phyloP scores from a whole-genome alignment of 2,329 filamentous ascomycete genomes.

The Arthroderma sp. region DNA sequence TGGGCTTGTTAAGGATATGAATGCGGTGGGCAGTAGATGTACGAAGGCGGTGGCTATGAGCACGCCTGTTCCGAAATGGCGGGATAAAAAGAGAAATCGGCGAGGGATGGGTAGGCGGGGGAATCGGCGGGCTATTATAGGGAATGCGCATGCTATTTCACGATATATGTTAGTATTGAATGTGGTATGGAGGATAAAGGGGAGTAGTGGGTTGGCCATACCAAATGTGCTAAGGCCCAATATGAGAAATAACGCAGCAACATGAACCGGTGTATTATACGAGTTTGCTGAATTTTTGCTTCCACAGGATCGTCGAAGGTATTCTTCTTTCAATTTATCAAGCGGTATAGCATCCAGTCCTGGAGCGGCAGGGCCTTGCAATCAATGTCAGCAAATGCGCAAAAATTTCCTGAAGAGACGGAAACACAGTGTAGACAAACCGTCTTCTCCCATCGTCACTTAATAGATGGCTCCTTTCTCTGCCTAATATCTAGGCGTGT shows the following conservation, averaged over 20 bases:
- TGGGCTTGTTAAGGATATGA: conserved; percentile 48
- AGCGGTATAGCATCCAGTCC: conserved; percentile 24
- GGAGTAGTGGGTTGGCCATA: conserved; percentile 16
- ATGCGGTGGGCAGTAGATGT: conserved; percentile 52
- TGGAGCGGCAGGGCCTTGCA: background rate
- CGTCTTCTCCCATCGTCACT: background rate
- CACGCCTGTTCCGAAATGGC: conserved; percentile 48
- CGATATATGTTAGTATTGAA: conserved; percentile 1
- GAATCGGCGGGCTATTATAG: conserved; percentile 47
- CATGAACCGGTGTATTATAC: conserved; percentile 57
- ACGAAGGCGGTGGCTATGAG: conserved; percentile 48
- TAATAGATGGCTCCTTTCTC: background rate
- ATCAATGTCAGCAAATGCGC: background rate
- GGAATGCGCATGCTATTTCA: conserved; percentile 46
- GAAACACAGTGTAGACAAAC: background rate
- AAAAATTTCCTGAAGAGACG: background rate
- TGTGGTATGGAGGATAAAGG: background rate
- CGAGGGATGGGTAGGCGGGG: conserved; percentile 49
- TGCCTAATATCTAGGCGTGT: background rate
- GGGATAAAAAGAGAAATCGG: conserved; percentile 46
- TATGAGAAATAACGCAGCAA: conserved; percentile 57
- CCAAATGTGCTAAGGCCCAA: conserved; percentile 41
- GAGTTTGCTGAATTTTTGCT: conserved; percentile 23
- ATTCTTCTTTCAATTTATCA: conserved; percentile 24
- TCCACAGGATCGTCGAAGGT: conserved; percentile 23